phyloP scores from a whole-genome alignment of 73 alveolate genomes.

The Stentor coeruleus region DNA sequence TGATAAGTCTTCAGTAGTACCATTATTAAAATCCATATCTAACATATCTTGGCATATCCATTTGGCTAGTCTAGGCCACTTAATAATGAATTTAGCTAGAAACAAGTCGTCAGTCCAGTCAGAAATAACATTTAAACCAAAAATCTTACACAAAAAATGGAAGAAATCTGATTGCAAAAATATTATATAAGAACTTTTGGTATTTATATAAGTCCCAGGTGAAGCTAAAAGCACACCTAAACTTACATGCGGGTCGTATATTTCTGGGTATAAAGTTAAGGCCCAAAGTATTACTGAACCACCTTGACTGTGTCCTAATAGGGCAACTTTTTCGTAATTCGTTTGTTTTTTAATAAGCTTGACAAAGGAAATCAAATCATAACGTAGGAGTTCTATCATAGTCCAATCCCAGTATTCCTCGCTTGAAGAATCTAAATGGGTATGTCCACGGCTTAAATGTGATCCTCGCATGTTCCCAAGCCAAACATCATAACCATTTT shows the following conservation, averaged over 20 bases:
- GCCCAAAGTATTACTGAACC: slow-evolving; percentile 19
- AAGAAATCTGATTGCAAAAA: neutral
- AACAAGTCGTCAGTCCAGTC: neutral
- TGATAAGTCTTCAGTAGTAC: neutral
- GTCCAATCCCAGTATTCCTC: slow-evolving; percentile 73
- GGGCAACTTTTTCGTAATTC: slow-evolving; percentile 48
- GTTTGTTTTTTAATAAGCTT: slow-evolving; percentile 47
- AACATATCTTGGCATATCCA: neutral
- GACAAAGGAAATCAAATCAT: slow-evolving; percentile 68
- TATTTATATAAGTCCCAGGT: neutral
- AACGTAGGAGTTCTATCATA: slow-evolving; percentile 61
- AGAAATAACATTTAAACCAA: neutral
- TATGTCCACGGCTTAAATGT: slow-evolving; percentile 29
- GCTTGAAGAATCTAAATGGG: slow-evolving; percentile 24
- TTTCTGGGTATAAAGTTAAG: neutral
- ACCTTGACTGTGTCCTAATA: slow-evolving; percentile 81
- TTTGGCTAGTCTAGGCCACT: neutral
- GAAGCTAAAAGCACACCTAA: neutral
- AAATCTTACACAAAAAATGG: neutral
- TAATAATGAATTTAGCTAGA: neutral
- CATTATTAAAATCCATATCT: neutral
- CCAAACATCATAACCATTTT: slow-evolving; percentile 35
- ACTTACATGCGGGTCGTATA: neutral
- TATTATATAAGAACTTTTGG: neutral
- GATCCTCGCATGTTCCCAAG: slow-evolving; percentile 26